These are phyloP conservation scores for Eucalyptus curtisii DNA, from an alignment of 345 rosid species.

Conservation along the genomic window DNA sequence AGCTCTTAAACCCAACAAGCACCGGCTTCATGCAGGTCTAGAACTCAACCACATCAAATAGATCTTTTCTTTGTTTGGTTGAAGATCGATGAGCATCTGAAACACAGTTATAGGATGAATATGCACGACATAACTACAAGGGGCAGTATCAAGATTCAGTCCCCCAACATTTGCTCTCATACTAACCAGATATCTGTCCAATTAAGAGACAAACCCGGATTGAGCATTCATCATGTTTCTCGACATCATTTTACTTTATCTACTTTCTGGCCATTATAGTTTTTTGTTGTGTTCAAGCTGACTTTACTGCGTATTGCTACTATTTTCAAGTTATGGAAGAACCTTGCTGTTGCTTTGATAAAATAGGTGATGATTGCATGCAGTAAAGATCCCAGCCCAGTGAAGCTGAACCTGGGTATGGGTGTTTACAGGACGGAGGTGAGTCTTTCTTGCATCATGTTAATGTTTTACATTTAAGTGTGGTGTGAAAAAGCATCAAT, in stretches of 20 bases:
- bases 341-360: neutral
- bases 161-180: neutral
- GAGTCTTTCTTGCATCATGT: neutral
- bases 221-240: neutral
- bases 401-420: constrained; percentile 50
- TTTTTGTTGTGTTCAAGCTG: neutral
- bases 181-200: neutral
- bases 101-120: neutral
- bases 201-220: neutral
- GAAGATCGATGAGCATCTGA: neutral
- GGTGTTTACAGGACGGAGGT: constrained; percentile 67
- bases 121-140: rapidly evolving
- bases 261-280: neutral
- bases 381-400: constrained; percentile 41
- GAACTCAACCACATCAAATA: neutral
- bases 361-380: constrained; percentile 35
- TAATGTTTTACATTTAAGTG: neutral
- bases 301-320: neutral
- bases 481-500: neutral
- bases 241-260: neutral
- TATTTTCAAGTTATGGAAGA: neutral
- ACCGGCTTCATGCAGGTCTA: neutral
- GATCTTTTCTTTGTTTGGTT: neutral
- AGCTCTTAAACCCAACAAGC: neutral
- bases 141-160: neutral